Evolutionary conservation across 768 basidiomycete species (phyloP), one percentile per base, ranked within the genome.

Genomic region (Punctularia strigosozonata): DNA sequence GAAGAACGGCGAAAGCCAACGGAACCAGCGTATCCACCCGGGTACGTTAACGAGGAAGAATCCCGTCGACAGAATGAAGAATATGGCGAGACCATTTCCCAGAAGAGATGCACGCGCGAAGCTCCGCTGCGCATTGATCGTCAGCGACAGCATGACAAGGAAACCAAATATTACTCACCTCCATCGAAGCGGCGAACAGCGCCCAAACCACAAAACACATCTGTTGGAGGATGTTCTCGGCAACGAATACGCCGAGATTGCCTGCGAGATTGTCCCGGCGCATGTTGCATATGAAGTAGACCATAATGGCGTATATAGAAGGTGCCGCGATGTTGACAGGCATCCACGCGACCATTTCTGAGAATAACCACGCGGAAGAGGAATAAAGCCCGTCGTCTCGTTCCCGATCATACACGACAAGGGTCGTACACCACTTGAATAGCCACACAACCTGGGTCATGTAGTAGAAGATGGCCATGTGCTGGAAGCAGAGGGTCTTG

Each of bases 391-490:
- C 26, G 39, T 58, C 63, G 40, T 68, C 68, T 19, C 58, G 55
- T 40, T 71, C 68, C 6, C 68, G 56, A 44, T 71, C 67, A 35
- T 69, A 71, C 36, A 68, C 59, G 37, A 63, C 51, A 25, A 65
- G 54, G 25, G 55, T 50, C 28, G 52, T 50, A 45, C 59, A 62
- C 48, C 54, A 55, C 24, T 52, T 54, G 47, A 54, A 62, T 42
- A 64, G 55, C 52, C 46, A 49, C 39, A 58, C 30, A 22, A 55
- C 43, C 32, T 47, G 39, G 37, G 37, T 42, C 28, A 63, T 48
- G 45, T 63, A 56, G 40, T 46, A 51, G 33, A 58, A 58, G 34
- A 54, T 54, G 17, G 55, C 50, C 19, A 53, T 45, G 35, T 50
- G 44, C 38, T 51, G 47, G 35, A 55, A 60, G 7, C 40, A 42